Percentiles rank a stretch among this genome's conserved stretches.
phyloP scores from a whole-genome alignment of 2,329 filamentous ascomycete species.

The Cordyceps cicadae region DNA sequence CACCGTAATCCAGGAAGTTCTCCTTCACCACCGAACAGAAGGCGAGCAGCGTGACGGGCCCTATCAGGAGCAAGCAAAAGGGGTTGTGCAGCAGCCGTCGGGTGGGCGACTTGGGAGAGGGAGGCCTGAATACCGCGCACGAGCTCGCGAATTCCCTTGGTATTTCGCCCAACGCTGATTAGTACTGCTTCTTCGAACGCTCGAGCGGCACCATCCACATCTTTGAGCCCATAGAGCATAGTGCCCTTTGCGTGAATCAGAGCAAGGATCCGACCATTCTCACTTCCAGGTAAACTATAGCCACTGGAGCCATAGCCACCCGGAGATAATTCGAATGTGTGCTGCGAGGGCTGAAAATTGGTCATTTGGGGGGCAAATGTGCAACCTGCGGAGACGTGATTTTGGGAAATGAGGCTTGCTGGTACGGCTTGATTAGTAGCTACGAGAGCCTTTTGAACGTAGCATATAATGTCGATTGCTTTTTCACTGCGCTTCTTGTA shows the following conservation, averaged over 20 bases:
- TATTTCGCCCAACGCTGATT: slow-evolving; percentile 68
- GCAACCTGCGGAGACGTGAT: not conserved
- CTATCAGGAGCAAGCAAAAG: slow-evolving; percentile 75
- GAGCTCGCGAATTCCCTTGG: slow-evolving; percentile 65
- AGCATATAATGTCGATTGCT: slow-evolving; percentile 79
- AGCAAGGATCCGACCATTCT: slow-evolving; percentile 90
- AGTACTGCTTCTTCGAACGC: slow-evolving; percentile 94
- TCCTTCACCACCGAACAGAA: slow-evolving; percentile 71
- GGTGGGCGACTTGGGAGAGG: slow-evolving; percentile 39
- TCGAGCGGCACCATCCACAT: slow-evolving; percentile 69
- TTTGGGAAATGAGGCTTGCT: not conserved
- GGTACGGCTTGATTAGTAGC: slow-evolving; percentile 9
- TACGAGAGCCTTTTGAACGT: slow-evolving; percentile 61
- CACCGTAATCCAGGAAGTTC: slow-evolving; percentile 71
- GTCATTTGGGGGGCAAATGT: not conserved
- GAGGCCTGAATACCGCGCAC: slow-evolving; percentile 70
- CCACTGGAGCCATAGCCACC: slow-evolving; percentile 56
- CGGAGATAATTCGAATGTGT: not conserved
- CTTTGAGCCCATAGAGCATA: slow-evolving; percentile 84
- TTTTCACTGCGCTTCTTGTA: slow-evolving; percentile 78
- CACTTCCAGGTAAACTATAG: slow-evolving; percentile 72
- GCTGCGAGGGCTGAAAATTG: slow-evolving; percentile 21
- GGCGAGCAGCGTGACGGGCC: slow-evolving; percentile 70
- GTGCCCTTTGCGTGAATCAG: slow-evolving; percentile 97
- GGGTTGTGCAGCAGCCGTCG: slow-evolving; percentile 32